Evolutionary conservation across 2,329 filamentous ascomycete genomes (phyloP), one percentile per base, ranked within the genome.

Genomic region (Alternaria triticina): DNA sequence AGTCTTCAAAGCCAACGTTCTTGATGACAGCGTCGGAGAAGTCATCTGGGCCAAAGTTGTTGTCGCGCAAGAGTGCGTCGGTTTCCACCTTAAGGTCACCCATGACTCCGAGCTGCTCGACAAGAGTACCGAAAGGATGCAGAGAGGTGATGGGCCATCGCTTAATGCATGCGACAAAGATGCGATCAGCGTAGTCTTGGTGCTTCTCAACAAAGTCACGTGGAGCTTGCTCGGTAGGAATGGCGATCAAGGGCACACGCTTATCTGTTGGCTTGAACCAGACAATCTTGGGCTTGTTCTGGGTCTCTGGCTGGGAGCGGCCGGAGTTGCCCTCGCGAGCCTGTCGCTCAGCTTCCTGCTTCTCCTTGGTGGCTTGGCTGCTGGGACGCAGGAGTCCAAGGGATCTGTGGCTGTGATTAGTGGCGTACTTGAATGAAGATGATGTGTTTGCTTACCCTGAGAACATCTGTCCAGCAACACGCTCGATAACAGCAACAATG

Each of bases 251-350:
- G 54, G 96, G 96, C 51, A 99, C 96, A 77, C 96, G 93, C 88
- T 99, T 98, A 83, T 99, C 96, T 1, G 96, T 99, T 62, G 96
- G 96, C 86, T 99, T 99, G 85, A 99, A 99, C 96, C 96, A 99
- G 45, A 99, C 96, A 82, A 99, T 99, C 89, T 99, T 99, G 67
- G 96, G 96, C 83, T 97, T 97, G 69, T 99, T 96, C 79, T 96
- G 94, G 57, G 94, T 92, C 69, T 91, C 90, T 65, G 94, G 92
- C 69, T 96, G 90, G 57, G 90, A 88, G 64, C 87, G 87, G 66
- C 91, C 90, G 57, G 87, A 86, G 69, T 85, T 87, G 66, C 94
- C 95, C 78, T 98, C 95, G 71, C 95, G 90, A 72, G 94, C 94
- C 70, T 92, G 91, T 67, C 96, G 90, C 84, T 99, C 96, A 47